Evolutionary conservation across 768 basidiomycete genomes (phyloP).

Genomic region (Crassisporium funariophilum): DNA sequence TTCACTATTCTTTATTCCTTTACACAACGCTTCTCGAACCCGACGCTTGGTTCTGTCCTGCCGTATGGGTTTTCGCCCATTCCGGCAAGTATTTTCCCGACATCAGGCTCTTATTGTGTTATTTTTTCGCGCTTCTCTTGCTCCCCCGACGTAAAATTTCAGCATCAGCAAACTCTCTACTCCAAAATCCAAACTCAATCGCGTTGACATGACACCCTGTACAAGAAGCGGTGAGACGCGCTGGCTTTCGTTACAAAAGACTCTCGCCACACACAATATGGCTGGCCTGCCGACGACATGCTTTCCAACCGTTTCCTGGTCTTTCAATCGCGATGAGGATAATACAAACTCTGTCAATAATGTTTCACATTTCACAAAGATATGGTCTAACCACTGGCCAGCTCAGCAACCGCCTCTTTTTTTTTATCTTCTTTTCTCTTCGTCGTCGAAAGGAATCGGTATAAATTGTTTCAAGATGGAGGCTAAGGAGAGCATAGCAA

Average conservation of each 20-base stretch:
- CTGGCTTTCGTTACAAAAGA: conserved; percentile 51
- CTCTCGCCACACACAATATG: conserved; percentile 45
- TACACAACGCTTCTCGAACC: conserved; percentile 26
- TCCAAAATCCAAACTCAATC: conserved; percentile 38
- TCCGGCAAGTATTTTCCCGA: conserved; percentile 44
- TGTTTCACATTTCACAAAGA: conserved; percentile 41
- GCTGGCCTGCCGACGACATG: conserved; percentile 49
- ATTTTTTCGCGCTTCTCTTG: conserved; percentile 35
- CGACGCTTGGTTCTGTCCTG: conserved; percentile 36
- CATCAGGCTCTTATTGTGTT: conserved; percentile 53
- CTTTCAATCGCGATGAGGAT: conserved; percentile 43
- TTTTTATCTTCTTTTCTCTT: conserved; percentile 47
- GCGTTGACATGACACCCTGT: conserved; percentile 59
- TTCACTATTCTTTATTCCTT: conserved; percentile 37
- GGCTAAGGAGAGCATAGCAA: conserved; percentile 33
- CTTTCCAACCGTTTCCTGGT: conserved; percentile 41
- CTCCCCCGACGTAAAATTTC: conserved; percentile 35
- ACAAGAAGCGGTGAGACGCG: conserved; percentile 40
- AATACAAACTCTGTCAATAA: conserved; percentile 44
- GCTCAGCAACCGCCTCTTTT: conserved; percentile 46
- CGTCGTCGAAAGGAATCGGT: conserved; percentile 34
- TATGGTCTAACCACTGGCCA: conserved; percentile 39
- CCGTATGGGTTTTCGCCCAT: conserved; percentile 35
- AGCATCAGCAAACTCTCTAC: conserved; percentile 41
- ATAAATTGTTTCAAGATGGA: conserved; percentile 47